These are phyloP conservation scores for Rhododendron vialii DNA, from an alignment of 148 eudicot genomes.

Conservation along the genomic window DNA sequence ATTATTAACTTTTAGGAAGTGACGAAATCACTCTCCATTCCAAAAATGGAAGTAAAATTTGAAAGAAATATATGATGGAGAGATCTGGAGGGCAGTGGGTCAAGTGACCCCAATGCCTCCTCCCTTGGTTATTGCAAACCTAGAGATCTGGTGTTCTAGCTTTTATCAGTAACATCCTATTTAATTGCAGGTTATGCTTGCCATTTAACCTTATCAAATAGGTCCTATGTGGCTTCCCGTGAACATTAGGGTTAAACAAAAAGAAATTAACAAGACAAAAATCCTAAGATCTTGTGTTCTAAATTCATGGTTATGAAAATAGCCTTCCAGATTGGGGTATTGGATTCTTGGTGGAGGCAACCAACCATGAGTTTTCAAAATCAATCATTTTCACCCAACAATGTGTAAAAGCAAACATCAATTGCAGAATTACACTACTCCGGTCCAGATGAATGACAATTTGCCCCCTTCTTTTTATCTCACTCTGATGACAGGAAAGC, in stretches of 20 bases:
- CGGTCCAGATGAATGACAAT: background rate
- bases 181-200: too few species aligned
- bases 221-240: background rate
- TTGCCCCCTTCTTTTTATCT: background rate
- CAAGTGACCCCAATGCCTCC: too few species aligned
- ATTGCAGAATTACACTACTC: background rate
- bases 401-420: slow-evolving; percentile 1
- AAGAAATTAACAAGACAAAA: too few species aligned
- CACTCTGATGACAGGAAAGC: background rate
- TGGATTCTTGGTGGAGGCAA: background rate
- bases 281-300: too few species aligned
- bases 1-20: too few species aligned
- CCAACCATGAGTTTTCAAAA: background rate
- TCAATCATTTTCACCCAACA: background rate
- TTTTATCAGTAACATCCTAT: too few species aligned
- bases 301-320: background rate
- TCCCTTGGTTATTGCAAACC: too few species aligned
- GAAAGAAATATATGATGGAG: background rate
- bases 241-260: background rate
- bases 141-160: too few species aligned
- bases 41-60: background rate
- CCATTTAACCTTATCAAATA: background rate
- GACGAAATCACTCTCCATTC: too few species aligned
- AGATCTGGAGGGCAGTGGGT: background rate
- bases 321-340: background rate